Evolutionary conservation across 129 eudicot species (phyloP), one percentile per base, ranked within the genome.

Genomic region (Saussurea involucrata): DNA sequence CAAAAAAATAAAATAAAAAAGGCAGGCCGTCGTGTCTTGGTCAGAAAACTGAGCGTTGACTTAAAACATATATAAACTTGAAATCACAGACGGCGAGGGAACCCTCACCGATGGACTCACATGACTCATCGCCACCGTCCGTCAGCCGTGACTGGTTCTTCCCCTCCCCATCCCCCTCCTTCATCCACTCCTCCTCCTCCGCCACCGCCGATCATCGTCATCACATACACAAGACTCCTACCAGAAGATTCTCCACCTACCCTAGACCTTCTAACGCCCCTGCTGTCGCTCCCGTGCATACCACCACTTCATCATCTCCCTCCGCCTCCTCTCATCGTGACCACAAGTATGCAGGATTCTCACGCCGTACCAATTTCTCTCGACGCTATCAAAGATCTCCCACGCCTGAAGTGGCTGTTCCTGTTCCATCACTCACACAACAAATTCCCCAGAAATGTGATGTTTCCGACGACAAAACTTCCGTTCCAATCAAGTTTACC

Each of bases 131-230:
- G 18, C 53, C 85, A 36, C 75, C 76, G 76, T 81, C 82, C 40
- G 78, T 78, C 73, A 85, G 83, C 76, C 80, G 96, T 15, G 96
- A 90, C 90, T 91, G 97, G 97, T 80, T 91, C 24, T 91, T 86
- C 77, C 97, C 93, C 6, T 87, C 92, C 9, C 85, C 84, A 6
- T 82, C 92, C 0, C 84, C 86, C 22, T 83, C 92, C 18, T 87
- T 86, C 87, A n/a, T 75, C 49, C 85, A 79, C 77, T 74, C 87
- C 15, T 37, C 85, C 8, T 24, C 63, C 49, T 7, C 63, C 61
- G 13, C 74, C 8, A 18, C 74, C 37, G 31, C 29, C 34, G 24
- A 67, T 33, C 77, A 64, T 0, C 81, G 68, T 21, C 81, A 71
- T 22, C 78, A 78, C 44, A 77, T 72, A 37, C 84, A 78, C 53